Conservation (phyloP, 2,329 filamentous ascomycete genomes). For the Mycogone perniciosa region DNA sequence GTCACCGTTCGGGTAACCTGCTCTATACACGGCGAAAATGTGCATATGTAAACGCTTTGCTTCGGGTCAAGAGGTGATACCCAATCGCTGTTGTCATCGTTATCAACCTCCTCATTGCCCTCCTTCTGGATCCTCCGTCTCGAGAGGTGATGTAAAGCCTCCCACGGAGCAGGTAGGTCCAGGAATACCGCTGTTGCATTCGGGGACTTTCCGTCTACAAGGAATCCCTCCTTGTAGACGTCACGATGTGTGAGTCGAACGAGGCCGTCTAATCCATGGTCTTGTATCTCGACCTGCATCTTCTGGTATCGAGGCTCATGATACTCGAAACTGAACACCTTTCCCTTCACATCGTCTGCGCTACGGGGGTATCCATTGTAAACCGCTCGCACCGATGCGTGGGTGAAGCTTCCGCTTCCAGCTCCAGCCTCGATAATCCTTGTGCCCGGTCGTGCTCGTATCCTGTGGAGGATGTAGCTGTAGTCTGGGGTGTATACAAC, state of each 20-base stretch:
- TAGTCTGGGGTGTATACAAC: slow-evolving; percentile 85
- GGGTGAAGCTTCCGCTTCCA: slow-evolving; percentile 78
- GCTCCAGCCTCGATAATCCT: slow-evolving; percentile 74
- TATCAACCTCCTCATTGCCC: slow-evolving; percentile 18
- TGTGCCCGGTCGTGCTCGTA: slow-evolving; percentile 66
- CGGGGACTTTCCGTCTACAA: slow-evolving; percentile 53
- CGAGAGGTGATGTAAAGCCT: slow-evolving; percentile 69
- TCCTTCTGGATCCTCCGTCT: slow-evolving; percentile 34
- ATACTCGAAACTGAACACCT: slow-evolving; percentile 78
- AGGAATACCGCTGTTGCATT: slow-evolving; percentile 68
- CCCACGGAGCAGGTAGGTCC: slow-evolving; percentile 76
- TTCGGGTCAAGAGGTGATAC: slow-evolving; percentile 62
- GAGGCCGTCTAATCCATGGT: slow-evolving; percentile 58
- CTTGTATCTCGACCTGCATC: slow-evolving; percentile 61
- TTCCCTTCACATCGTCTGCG: slow-evolving; percentile 47
- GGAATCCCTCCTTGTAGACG: slow-evolving; percentile 70
- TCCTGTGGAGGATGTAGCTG: slow-evolving; percentile 73
- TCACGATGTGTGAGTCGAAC: slow-evolving; percentile 73
- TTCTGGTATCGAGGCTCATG: slow-evolving; percentile 66
- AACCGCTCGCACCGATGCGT: slow-evolving; percentile 68
- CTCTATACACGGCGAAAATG: slow-evolving; percentile 95
- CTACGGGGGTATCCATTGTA: slow-evolving; percentile 61
- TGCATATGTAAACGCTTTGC: slow-evolving; percentile 74
- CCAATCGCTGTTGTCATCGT: slow-evolving; percentile 32
- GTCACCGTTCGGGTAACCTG: slow-evolving; percentile 85